Evolutionary conservation across 2,329 filamentous ascomycete species (phyloP), one percentile per base, ranked within the genome.

Genomic region (Alternaria tenuissima): DNA sequence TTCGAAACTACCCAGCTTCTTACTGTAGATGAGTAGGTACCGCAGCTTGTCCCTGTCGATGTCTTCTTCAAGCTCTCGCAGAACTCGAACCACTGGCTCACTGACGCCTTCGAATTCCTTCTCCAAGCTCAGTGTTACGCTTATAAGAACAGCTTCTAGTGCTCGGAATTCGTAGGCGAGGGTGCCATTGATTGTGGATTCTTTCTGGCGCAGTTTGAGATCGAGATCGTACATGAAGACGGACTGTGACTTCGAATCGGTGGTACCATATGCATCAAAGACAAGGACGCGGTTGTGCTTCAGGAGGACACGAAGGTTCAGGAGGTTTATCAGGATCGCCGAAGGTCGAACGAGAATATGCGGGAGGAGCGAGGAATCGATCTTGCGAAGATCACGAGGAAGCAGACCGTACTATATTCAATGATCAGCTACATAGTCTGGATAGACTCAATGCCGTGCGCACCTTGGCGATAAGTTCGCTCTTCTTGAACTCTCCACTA

Each of bases 151-250:
- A 0, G 95, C 93, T 84, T 99, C 95, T 18, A 99, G 87, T 5
- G 95, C 95, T 28, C 95, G 91, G 78, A 98, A 97, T 78, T 99
- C 95, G 78, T 99, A 99, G 0, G 95, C 92, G 5, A 99, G 84
- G 16, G 87, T 72, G 18, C 77, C 76, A 24, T 75, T 79, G 22
- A 77, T 73, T 2, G 85, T 82, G 2, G 82, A 75, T 60, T 88
- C 85, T 77, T 93, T 94, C 74, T 97, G 93, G 64, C 92, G 90
- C 44, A 99, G 83, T 76, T 96, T 97, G 12, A 92, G 92, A 78
- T 98, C 93, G 20, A 99, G 82, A 74, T 98, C 95, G 80, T 98
- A 97, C 88, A 99, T 96, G 81, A 99, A 99, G 14, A 95, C 88
- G 4, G 93, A 97, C 78, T 98, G 95, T 32, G 94, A 93, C 73